Base-by-base conservation (phyloP, 1,284 basidiomycete genomes). In the Psilocybe mexicana region DNA sequence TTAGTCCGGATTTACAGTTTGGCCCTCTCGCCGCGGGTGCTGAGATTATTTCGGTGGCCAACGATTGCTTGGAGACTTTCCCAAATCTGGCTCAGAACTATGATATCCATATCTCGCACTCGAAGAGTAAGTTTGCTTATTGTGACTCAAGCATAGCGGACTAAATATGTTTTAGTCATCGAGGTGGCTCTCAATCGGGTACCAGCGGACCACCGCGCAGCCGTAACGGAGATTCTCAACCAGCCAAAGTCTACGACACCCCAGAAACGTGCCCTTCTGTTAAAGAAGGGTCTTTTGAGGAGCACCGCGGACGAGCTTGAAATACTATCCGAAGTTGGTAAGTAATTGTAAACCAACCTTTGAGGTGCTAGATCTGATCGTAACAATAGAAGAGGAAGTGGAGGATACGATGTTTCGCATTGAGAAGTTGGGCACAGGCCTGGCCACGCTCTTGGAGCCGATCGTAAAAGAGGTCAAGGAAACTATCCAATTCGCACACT, bases 31-130 rank as follows among this genome's bases (percentile, higher is more conserved):
- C 86, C 2, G 84, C 89, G 14, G 81, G 81, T 11, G 88, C 87
- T 12, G 90, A 93, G 69, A 75, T 87, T 1, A 82, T 93, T 53
- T 76, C 86, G 1, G 77, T 93, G 11, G 80, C 84, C 8, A 84
- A 83, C 61, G 81, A 86, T 58, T 83, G 83, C 60, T 72, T 93
- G 38, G 80, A 86, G 43, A 82, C 78, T 54, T 93, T 92, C 70
- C 91, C 91, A 8, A 87, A 80, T 61, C 74, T 90, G 47, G 74
- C 78, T 6, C 76, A 83, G 60, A 78, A 77, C 55, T 90, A 89
- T 63, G 86, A 89, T 61, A 85, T 92, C 42, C 84, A 86, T 59
- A 77, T 92, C 1, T 90, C 89, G 11, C 90, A 93, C 72, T 85
- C 87, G 0, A 80, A 76, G 59, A 84, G 90, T 92, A 66, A 40